Evolutionary conservation across 768 basidiomycete genomes (phyloP).

Genomic region (Rhizopogon salebrosus): DNA sequence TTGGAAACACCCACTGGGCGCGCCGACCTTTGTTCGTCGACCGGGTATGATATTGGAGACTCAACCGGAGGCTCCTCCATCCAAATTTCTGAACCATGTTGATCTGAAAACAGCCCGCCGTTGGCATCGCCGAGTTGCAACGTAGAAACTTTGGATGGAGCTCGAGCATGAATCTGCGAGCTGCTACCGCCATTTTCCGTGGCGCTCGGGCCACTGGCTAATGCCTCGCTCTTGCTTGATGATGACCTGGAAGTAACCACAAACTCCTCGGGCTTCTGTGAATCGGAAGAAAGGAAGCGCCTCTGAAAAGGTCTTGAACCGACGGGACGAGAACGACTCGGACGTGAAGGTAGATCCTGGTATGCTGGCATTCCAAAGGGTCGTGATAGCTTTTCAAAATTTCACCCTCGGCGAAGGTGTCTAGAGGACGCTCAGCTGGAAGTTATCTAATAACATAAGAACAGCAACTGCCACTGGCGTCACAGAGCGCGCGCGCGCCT

Average conservation of each 20-base stretch:
- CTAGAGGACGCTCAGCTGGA: background rate
- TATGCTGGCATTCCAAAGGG: background rate
- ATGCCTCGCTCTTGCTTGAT: background rate
- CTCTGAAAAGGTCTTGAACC: background rate
- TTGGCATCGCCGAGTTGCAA: background rate
- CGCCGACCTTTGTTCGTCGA: background rate
- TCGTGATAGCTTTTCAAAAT: too few species aligned
- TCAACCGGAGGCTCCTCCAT: slow-evolving; percentile 4
- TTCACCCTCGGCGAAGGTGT: background rate
- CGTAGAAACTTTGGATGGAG: slow-evolving; percentile 1
- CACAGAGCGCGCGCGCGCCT: background rate
- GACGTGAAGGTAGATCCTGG: background rate
- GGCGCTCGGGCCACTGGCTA: background rate
- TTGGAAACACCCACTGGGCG: background rate
- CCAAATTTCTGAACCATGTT: slow-evolving; percentile 1
- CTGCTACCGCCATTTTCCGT: background rate
- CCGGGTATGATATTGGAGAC: background rate
- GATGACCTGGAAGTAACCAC: slow-evolving; percentile 13
- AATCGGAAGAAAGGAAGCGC: background rate
- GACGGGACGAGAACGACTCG: background rate
- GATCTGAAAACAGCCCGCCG: background rate
- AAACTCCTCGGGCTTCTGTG: slow-evolving; percentile 7
- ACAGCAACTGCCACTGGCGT: too few species aligned
- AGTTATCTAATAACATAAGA: background rate
- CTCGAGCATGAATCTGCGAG: background rate